These are phyloP conservation scores for Saturnispora diversa DNA, from an alignment of 805 yeast species.

Conservation along the genomic window DNA sequence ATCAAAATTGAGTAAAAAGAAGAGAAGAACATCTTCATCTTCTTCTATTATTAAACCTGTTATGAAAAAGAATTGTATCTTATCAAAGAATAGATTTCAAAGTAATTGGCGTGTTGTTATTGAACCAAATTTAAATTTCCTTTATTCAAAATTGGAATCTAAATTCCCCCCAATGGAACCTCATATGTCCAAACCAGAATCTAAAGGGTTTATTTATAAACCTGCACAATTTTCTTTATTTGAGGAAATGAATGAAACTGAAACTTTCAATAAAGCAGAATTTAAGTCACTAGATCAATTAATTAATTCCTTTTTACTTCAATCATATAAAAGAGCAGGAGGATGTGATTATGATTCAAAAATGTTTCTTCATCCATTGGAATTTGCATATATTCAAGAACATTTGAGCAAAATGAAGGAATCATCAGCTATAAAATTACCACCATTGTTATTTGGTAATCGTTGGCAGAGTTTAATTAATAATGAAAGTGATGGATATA, in stretches of 20 bases:
- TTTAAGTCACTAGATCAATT: conserved; percentile 15
- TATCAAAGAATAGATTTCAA: conserved; percentile 8
- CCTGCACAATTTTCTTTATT: conserved; percentile 16
- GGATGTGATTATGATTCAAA: conserved; percentile 14
- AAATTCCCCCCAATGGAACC: conserved; percentile 6
- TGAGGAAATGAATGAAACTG: conserved; percentile 9
- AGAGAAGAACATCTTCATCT: conserved; percentile 6
- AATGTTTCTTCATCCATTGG: conserved; percentile 22
- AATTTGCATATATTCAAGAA: conserved; percentile 19
- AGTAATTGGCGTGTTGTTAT: conserved; percentile 10
- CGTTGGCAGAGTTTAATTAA: conserved; percentile 14
- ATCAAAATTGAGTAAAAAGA: conserved; percentile 4
- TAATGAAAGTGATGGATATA: conserved; percentile 1
- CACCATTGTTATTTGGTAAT: conserved; percentile 16
- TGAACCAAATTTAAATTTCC: conserved; percentile 16
- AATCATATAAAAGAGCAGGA: conserved; percentile 16
- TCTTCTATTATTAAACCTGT: conserved; percentile 2
- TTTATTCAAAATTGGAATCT: conserved; percentile 11
- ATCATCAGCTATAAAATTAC: conserved; percentile 9
- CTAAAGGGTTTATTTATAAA: conserved; percentile 15
- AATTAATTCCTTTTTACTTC: conserved; percentile 18
- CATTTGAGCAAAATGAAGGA: conserved; percentile 12
- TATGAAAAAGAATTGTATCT: background rate
- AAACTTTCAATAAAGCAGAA: conserved; percentile 5
- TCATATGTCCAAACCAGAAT: conserved; percentile 6